A percentile compares a stretch with the other conserved stretches of the same genome.
Conservation (phyloP, 1,139 yeast species). For the Hansenula lynferdii region DNA sequence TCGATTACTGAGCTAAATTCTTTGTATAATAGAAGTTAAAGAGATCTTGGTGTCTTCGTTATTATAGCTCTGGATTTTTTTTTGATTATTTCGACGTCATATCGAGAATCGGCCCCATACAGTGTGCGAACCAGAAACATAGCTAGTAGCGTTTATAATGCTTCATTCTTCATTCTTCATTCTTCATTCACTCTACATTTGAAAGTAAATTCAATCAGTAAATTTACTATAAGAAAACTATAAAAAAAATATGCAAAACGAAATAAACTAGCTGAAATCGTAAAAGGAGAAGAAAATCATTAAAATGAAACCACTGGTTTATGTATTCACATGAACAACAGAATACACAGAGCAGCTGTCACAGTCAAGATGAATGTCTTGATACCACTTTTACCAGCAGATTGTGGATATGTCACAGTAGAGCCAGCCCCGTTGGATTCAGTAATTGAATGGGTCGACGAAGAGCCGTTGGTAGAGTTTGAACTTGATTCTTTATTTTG, state of each 20-base stretch:
- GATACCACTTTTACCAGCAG: constrained; percentile 6
- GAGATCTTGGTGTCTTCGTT: neutral
- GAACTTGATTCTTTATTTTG: constrained; percentile 1
- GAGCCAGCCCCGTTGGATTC: constrained; percentile 4
- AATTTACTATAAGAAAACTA: too few species aligned
- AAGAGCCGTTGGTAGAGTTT: neutral
- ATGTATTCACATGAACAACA: constrained; percentile 3
- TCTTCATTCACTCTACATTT: too few species aligned
- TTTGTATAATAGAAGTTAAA: too few species aligned
- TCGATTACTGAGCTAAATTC: too few species aligned
- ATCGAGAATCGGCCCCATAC: neutral
- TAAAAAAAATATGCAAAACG: too few species aligned
- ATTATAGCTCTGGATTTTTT: neutral
- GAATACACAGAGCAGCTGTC: constrained; percentile 3
- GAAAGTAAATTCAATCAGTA: too few species aligned
- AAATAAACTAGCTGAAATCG: neutral
- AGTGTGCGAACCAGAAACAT: neutral
- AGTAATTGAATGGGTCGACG: constrained; percentile 3
- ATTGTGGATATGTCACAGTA: neutral
- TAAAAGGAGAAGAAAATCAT: neutral
- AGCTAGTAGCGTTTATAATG: too few species aligned
- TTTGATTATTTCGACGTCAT: neutral
- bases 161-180: too few species aligned
- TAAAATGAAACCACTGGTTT: too few species aligned
- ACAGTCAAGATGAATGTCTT: constrained; percentile 8